Evolutionary conservation across 1,139 yeast genomes (phyloP).

Genomic region (Candida sp.): DNA sequence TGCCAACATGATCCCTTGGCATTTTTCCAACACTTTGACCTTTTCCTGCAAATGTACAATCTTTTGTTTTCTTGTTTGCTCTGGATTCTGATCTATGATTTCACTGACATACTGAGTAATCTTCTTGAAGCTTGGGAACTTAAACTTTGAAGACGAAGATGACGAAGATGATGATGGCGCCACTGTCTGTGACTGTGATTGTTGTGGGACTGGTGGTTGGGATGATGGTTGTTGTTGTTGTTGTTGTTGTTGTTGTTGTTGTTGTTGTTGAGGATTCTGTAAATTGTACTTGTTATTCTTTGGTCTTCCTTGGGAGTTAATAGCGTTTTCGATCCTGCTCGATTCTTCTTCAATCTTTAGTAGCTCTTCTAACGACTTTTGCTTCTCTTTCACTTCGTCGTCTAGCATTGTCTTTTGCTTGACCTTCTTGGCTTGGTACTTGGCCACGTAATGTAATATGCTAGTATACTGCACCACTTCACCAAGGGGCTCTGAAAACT

Average conservation of each 20-base stretch:
- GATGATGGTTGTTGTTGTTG: not conserved
- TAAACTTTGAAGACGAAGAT: conserved; percentile 18
- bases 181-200: not conserved
- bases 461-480: conserved; percentile 82
- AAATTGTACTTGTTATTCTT: conserved; percentile 30
- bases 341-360: conserved; percentile 46
- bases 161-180: conserved; percentile 9
- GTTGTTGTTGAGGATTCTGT: conserved; percentile 18
- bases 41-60: conserved; percentile 55
- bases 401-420: conserved; percentile 68
- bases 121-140: conserved; percentile 42
- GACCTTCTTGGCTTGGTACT: conserved; percentile 70
- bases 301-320: conserved; percentile 27
- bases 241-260: not conserved
- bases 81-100: conserved; percentile 74
- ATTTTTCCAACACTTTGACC: conserved; percentile 57
- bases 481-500: conserved; percentile 82
- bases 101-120: conserved; percentile 69
- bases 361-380: conserved; percentile 44
- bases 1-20: conserved; percentile 58
- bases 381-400: conserved; percentile 53
- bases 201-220: not conserved
- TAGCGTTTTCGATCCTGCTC: conserved; percentile 36
- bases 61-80: conserved; percentile 61
- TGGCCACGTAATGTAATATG: conserved; percentile 68